A percentile compares a stretch with the other conserved stretches of the same genome.
Evolutionary conservation across 176 grass and related monocot genomes (phyloP).

Genomic region (Rhynchospora pubera): DNA sequence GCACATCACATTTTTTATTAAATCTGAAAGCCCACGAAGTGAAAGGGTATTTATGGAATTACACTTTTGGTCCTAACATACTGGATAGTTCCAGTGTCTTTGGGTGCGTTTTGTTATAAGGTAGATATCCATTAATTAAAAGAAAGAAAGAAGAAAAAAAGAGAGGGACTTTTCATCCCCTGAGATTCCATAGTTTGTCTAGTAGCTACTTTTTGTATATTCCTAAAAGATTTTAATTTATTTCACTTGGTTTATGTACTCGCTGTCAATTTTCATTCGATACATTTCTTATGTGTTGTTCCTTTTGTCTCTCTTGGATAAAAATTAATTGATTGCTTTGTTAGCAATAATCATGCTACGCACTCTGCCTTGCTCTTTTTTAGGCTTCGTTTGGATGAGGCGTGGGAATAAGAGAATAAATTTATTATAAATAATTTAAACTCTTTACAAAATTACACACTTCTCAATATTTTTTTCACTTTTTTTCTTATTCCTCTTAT

Average conservation of each 20-base stretch:
- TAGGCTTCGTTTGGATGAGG: too few relatives aligned
- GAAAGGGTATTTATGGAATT: too few relatives aligned
- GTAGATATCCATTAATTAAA: not conserved
- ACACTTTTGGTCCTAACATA: too few relatives aligned
- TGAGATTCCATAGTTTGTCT: constrained; percentile 20
- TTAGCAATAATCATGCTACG: not conserved
- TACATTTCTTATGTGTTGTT: not conserved
- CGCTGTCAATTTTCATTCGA: constrained; percentile 1
- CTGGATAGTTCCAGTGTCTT: too few relatives aligned
- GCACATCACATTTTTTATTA: too few relatives aligned
- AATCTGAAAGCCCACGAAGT: too few relatives aligned
- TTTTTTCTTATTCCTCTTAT: too few relatives aligned
- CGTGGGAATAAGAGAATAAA: too few relatives aligned
- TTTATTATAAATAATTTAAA: too few relatives aligned
- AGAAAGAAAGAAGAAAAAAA: not conserved
- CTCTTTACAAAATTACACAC: too few relatives aligned
- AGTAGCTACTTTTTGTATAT: not conserved
- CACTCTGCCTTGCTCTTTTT: not conserved
- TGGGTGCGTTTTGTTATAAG: too few relatives aligned
- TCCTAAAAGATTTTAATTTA: not conserved
- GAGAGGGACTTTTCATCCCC: not conserved
- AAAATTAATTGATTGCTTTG: not conserved
- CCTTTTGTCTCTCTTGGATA: not conserved
- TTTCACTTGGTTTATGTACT: constrained; percentile 3
- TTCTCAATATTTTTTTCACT: too few relatives aligned